phyloP scores from a whole-genome alignment of 768 basidiomycete species.

The Multifurca ochricompacta region DNA sequence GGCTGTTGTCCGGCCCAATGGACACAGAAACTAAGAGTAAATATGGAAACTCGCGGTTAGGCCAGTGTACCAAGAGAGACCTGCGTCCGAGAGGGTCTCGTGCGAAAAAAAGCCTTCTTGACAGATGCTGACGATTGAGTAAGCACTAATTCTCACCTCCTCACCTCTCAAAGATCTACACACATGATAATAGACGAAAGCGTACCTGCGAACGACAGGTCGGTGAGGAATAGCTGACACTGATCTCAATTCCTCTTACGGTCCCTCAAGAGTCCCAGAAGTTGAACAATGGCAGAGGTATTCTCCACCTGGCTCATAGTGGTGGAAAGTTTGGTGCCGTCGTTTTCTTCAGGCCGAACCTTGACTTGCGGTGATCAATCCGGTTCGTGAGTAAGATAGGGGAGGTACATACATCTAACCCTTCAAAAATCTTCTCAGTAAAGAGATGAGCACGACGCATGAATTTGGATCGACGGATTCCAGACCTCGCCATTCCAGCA shows the following conservation, averaged over 20 bases:
- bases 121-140: slow-evolving; percentile 30
- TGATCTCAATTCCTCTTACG: slow-evolving; percentile 43
- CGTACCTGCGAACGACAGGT: slow-evolving; percentile 45
- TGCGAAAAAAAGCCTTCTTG: slow-evolving; percentile 55
- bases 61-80: slow-evolving; percentile 69
- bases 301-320: slow-evolving; percentile 24
- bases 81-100: slow-evolving; percentile 82
- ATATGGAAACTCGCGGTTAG: slow-evolving; percentile 39
- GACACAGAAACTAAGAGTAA: slow-evolving; percentile 65
- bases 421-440: slow-evolving; percentile 57
- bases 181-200: slow-evolving; percentile 76
- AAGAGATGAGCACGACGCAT: neutral
- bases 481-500: slow-evolving; percentile 85
- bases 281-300: slow-evolving; percentile 37
- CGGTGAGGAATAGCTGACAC: neutral
- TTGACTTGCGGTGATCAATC: slow-evolving; percentile 24
- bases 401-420: slow-evolving; percentile 48
- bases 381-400: neutral
- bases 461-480: neutral
- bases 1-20: slow-evolving; percentile 37
- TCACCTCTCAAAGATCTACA: slow-evolving; percentile 38
- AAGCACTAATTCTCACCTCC: neutral
- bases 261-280: slow-evolving; percentile 70
- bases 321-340: slow-evolving; percentile 49
- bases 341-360: slow-evolving; percentile 60